Evolutionary conservation across 2,329 filamentous ascomycete genomes (phyloP).

Genomic region (Ophiostoma sp.): DNA sequence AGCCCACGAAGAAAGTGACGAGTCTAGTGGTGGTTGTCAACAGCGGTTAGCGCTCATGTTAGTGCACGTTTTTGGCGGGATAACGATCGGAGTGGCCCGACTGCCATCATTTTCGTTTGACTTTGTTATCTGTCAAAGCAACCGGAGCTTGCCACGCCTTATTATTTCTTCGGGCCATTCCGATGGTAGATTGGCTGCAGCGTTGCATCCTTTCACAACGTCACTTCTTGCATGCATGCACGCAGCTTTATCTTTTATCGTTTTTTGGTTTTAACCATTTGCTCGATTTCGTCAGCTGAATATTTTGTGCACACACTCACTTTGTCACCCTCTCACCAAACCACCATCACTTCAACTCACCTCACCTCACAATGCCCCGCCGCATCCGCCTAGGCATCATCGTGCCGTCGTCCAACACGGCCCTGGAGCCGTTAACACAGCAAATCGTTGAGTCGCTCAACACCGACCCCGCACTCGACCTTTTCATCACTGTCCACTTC

Average conservation of each 20-base stretch:
- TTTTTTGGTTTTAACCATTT: neutral
- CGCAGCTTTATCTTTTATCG: neutral
- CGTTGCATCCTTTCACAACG: neutral
- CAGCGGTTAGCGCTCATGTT: neutral
- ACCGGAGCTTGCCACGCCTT: neutral
- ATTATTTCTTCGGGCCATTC: neutral
- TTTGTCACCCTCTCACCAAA: neutral
- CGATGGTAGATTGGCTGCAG: neutral
- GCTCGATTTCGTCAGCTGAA: neutral
- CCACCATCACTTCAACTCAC: neutral
- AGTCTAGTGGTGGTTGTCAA: no score
- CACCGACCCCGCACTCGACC: conserved; percentile 23
- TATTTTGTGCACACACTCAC: neutral
- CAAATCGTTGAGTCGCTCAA: conserved; percentile 38
- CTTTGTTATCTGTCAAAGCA: neutral
- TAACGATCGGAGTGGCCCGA: neutral
- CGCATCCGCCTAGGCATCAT: conserved; percentile 41
- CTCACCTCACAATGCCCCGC: neutral
- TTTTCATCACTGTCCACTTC: conserved; percentile 43
- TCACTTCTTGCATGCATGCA: neutral
- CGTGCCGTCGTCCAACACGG: conserved; percentile 47
- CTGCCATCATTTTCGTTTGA: neutral
- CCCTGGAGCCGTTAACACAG: conserved; percentile 45
- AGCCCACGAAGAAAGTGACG: neutral
- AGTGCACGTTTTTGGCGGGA: neutral